A percentile compares a stretch with the other conserved stretches of the same genome.
Evolutionary conservation across 768 basidiomycete species (phyloP).

Genomic region (Termitomyces sp.): DNA sequence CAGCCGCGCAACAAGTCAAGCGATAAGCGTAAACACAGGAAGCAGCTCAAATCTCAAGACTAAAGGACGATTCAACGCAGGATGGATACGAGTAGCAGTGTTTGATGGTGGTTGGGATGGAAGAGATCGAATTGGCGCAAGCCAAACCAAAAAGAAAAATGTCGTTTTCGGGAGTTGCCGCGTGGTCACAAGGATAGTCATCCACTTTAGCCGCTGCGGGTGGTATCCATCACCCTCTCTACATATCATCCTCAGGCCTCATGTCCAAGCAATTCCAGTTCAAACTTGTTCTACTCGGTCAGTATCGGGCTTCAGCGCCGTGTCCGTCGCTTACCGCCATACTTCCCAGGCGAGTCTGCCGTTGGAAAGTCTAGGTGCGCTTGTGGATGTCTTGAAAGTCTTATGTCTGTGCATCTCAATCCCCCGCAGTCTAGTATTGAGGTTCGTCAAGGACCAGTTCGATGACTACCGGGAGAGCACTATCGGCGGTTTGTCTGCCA

Average conservation of each 20-base stretch:
- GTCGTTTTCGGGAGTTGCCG: slow-evolving; percentile 27
- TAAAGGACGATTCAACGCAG: slow-evolving; percentile 8
- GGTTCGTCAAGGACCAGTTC: slow-evolving; percentile 96
- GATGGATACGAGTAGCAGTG: slow-evolving; percentile 15
- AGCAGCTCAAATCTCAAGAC: slow-evolving; percentile 26
- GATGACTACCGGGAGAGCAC: slow-evolving; percentile 95
- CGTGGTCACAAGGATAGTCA: slow-evolving; percentile 20
- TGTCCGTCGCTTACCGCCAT: slow-evolving; percentile 8
- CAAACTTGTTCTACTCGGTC: slow-evolving; percentile 94
- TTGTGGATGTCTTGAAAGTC: slow-evolving; percentile 16
- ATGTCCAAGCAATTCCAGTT: slow-evolving; percentile 95
- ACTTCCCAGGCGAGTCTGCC: slow-evolving; percentile 79
- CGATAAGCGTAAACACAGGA: slow-evolving; percentile 15
- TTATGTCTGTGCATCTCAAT: slow-evolving; percentile 17
- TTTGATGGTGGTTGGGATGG: slow-evolving; percentile 28
- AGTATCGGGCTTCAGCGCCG: slow-evolving; percentile 17
- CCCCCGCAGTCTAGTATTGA: slow-evolving; percentile 72
- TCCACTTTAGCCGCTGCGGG: slow-evolving; percentile 20
- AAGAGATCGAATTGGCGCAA: slow-evolving; percentile 7
- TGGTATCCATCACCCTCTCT: slow-evolving; percentile 16
- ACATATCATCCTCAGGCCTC: slow-evolving; percentile 54
- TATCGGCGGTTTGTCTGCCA: slow-evolving; percentile 61
- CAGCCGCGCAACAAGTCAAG: slow-evolving; percentile 6
- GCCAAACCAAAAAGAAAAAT: slow-evolving; percentile 6
- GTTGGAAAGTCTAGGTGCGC: slow-evolving; percentile 92